Conservation (phyloP, 176 grass and related monocot species). For the Lolium perenne region DNA sequence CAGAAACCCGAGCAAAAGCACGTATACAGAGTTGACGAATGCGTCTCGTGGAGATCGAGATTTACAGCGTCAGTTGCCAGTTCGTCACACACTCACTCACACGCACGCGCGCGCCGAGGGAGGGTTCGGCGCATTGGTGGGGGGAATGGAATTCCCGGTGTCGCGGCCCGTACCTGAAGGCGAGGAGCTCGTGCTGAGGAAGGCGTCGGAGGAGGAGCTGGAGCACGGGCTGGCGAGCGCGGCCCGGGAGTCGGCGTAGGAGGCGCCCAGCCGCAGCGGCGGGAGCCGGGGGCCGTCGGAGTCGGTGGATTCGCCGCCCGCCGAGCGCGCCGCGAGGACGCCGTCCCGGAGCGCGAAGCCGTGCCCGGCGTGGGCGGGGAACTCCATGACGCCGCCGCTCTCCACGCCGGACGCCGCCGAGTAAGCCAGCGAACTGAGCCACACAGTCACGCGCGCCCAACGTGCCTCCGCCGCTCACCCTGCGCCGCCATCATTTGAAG, state of each 20-base stretch:
- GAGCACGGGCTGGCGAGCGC: constrained; percentile 51
- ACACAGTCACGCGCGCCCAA: not conserved
- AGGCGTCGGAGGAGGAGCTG: constrained; percentile 57
- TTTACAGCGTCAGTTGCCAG: not conserved
- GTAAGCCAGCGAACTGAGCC: constrained; percentile 35
- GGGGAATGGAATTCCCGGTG: too few species aligned
- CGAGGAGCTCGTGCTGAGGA: constrained; percentile 79
- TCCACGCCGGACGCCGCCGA: constrained; percentile 45
- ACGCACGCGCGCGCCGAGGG: not conserved
- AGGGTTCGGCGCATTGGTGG: not conserved
- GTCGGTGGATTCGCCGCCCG: not conserved
- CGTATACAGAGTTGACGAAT: not conserved
- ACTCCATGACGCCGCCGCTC: constrained; percentile 47
- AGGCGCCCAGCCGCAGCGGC: constrained; percentile 56
- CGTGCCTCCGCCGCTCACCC: constrained; percentile 1
- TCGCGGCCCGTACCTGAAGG: constrained; percentile 64
- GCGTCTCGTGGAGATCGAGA: constrained; percentile 40
- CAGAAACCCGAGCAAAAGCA: constrained; percentile 7
- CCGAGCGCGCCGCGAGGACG: constrained; percentile 36
- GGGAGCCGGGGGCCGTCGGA: constrained; percentile 48
- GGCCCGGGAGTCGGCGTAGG: constrained; percentile 4
- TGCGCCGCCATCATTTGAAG: constrained; percentile 40
- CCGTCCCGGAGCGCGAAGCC: constrained; percentile 67
- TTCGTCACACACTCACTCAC: too few species aligned
- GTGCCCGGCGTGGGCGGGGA: constrained; percentile 47